Evolutionary conservation across 2,329 filamentous ascomycete genomes (phyloP).

Genomic region (Phaeosphaeria sp.): DNA sequence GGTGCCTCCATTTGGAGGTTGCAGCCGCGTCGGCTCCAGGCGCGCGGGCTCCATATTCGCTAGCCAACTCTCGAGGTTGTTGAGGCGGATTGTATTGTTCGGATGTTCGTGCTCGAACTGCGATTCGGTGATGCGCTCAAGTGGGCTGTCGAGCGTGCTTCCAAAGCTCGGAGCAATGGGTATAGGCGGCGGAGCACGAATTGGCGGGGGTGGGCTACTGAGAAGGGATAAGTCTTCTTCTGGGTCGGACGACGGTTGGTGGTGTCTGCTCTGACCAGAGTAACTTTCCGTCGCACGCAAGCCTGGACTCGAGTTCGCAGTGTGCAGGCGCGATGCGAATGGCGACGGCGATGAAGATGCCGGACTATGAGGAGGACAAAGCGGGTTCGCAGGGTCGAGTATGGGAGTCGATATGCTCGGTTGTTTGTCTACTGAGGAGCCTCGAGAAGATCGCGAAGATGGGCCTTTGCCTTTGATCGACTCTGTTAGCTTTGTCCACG

Average conservation of each 20-base stretch:
- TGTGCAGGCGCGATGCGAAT: slow-evolving; percentile 4
- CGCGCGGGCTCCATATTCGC: slow-evolving; percentile 39
- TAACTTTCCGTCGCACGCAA: slow-evolving; percentile 3
- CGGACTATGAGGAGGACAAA: slow-evolving; percentile 16
- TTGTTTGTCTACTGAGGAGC: slow-evolving; percentile 27
- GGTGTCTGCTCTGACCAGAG: slow-evolving; percentile 12
- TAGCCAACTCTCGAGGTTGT: slow-evolving; percentile 8
- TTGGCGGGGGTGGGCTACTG: slow-evolving; percentile 5
- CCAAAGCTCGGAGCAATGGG: slow-evolving; percentile 19
- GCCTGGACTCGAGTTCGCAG: slow-evolving; percentile 16
- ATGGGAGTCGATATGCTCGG: slow-evolving; percentile 36
- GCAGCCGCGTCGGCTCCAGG: slow-evolving; percentile 25
- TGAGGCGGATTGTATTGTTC: slow-evolving; percentile 3
- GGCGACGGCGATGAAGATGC: slow-evolving; percentile 9
- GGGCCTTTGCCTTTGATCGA: slow-evolving; percentile 29
- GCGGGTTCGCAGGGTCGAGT: slow-evolving; percentile 19
- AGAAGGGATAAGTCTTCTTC: slow-evolving; percentile 21
- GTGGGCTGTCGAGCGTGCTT: slow-evolving; percentile 25
- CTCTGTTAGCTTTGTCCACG: slow-evolving; percentile 36
- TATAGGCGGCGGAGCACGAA: slow-evolving; percentile 18
- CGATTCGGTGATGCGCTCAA: slow-evolving; percentile 36
- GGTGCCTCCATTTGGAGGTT: slow-evolving; percentile 46
- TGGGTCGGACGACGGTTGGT: slow-evolving; percentile 30
- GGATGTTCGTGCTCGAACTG: slow-evolving; percentile 13
- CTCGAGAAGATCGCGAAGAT: slow-evolving; percentile 19